Conservation (phyloP, 2,329 filamentous ascomycete species). For the Aspergillus nomiae region DNA sequence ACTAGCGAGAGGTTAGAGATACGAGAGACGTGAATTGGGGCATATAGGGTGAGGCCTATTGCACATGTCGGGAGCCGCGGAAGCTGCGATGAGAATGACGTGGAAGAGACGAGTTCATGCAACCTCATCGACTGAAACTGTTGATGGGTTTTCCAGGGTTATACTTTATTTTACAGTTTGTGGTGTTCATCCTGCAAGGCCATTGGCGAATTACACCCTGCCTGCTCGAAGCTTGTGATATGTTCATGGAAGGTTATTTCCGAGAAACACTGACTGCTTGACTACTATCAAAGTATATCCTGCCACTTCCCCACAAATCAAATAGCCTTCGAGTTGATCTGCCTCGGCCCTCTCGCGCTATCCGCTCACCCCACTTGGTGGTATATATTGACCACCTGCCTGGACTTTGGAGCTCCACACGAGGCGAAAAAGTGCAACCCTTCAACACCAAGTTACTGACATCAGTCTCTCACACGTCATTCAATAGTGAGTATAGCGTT, state of each 20-base stretch:
- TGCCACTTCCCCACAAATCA: not conserved
- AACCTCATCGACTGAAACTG: not conserved
- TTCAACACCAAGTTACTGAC: not conserved
- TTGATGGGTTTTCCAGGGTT: no score
- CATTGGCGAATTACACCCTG: not conserved
- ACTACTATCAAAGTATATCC: not conserved
- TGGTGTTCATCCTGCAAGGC: not conserved
- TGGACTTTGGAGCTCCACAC: not conserved
- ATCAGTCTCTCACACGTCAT: not conserved
- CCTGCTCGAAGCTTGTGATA: not conserved
- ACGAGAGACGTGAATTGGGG: not conserved
- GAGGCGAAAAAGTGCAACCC: no score
- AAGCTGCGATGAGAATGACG: slow-evolving; percentile 10
- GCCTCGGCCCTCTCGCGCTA: not conserved
- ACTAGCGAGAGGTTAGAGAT: not conserved
- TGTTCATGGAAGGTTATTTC: not conserved
- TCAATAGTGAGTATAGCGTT: not conserved
- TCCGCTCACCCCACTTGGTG: not conserved
- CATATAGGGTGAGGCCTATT: not conserved
- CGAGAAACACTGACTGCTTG: not conserved
- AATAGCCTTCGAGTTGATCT: not conserved
- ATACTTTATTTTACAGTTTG: not conserved
- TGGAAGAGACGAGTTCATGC: slow-evolving; percentile 6
- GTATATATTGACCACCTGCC: not conserved
- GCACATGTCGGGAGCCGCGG: slow-evolving; percentile 11